A percentile compares a stretch with the other conserved stretches of the same genome.
Conservation (phyloP, 2,329 filamentous ascomycete genomes). For the Penicillium hordei region DNA sequence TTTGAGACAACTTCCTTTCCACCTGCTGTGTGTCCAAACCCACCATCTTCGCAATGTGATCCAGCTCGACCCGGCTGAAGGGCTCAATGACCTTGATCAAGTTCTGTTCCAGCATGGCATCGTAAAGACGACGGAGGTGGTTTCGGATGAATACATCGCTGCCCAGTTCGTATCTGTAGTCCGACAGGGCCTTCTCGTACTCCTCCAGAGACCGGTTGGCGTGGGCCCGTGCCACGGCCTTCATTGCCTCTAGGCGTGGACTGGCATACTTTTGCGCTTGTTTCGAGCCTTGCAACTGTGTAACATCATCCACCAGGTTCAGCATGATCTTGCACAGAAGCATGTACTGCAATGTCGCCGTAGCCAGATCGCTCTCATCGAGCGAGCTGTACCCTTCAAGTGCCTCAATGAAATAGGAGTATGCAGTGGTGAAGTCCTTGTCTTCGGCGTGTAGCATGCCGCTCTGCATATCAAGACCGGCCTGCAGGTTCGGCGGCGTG, state of each 20-base stretch:
- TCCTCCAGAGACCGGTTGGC: conserved; percentile 93
- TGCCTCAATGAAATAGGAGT: conserved; percentile 98
- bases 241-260: conserved; percentile 97
- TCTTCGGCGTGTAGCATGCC: conserved; percentile 99
- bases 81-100: conserved; percentile 99
- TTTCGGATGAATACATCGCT: conserved; percentile 95
- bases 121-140: conserved; percentile 91
- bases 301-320: conserved; percentile 94
- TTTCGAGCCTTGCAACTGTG: conserved; percentile 90
- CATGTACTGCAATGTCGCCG: conserved; percentile 98
- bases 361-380: conserved; percentile 85
- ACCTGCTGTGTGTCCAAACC: conserved; percentile 94
- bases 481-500: conserved; percentile 91
- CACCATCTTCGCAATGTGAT: conserved; percentile 96
- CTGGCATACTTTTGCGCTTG: conserved; percentile 95
- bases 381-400: conserved; percentile 94
- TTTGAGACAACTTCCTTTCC: conserved; percentile 96
- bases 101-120: conserved; percentile 99
- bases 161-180: conserved; percentile 90
- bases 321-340: conserved; percentile 99
- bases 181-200: conserved; percentile 87
- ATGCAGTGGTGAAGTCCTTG: conserved; percentile 98
- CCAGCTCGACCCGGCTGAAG: conserved; percentile 94
- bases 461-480: conserved; percentile 97
- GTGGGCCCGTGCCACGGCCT: conserved; percentile 94